Base-by-base conservation (phyloP, 2,329 filamentous ascomycete species). In the Xylariaceae sp. region DNA sequence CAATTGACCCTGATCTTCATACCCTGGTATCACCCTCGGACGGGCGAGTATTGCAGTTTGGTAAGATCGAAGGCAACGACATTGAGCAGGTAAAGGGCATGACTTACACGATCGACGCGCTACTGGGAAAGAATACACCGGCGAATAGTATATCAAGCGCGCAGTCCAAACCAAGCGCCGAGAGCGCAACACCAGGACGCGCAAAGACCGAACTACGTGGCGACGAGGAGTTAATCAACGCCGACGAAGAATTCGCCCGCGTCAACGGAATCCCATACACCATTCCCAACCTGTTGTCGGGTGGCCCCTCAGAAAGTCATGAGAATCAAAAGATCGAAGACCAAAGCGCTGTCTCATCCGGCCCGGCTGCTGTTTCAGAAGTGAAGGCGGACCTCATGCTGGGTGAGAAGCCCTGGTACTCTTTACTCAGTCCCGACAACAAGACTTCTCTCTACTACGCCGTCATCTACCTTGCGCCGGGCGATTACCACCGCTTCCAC, bases 51-150 rank as follows among this genome's bases (percentile, higher is more conserved):
- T 81, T 99, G 30, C 92, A 97, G 65, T 96, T 91, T 64, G 94
- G 94, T 8, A 85, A 85, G 64, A 96, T 99, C 54, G 87, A 95
- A 66, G 85, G 91, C 65, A 91, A 92, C 47, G 90, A 96, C 67
- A 95, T 99, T 43, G 94, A 99, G 71, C 94, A 99, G 74, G 92
- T 99, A 60, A 99, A 99, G 74, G 94, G 94, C 57, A 94, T 99
- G 80, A 99, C 94, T 0, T 99, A 99, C 73, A 95, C 87, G 62
- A 81, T 99, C 52, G 94, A 99, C 69, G 91, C 94, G 6, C 80
- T 99, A 1, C 80, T 99, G 1, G 94, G 94, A 50, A 84, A 81
- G 60, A 76, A 77, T 58, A 81, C 78, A 4, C 80, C 80, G 39
- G 68, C 77, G 4, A 71, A 79, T 19, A 82, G 81, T 72, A 71